These are phyloP conservation scores for Catharanthus roseus DNA, from an alignment of 257 asterid genomes.

Conservation along the genomic window DNA sequence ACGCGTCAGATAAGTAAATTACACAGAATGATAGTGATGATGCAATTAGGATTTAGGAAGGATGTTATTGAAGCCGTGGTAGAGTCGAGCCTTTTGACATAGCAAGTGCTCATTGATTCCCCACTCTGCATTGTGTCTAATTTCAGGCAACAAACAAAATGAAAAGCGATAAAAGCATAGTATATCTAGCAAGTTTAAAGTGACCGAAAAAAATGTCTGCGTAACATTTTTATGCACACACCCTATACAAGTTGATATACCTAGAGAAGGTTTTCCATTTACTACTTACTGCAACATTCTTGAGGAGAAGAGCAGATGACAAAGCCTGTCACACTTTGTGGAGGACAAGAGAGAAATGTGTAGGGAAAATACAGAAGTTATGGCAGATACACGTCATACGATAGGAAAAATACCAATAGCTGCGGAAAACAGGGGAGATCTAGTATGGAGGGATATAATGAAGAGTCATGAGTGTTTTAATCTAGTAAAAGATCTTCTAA, in stretches of 20 bases:
- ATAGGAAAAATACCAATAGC: background rate
- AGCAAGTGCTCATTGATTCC: background rate
- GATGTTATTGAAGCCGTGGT: background rate
- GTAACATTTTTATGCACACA: background rate
- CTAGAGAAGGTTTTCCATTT: background rate
- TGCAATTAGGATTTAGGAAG: background rate
- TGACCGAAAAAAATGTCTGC: background rate
- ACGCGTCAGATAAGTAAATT: background rate
- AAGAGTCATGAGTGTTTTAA: background rate
- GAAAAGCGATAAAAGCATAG: background rate
- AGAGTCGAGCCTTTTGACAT: background rate
- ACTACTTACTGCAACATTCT: background rate
- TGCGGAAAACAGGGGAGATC: background rate
- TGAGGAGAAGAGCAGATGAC: background rate
- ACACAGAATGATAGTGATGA: background rate
- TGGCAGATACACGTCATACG: too few relatives aligned
- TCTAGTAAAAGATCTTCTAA: background rate
- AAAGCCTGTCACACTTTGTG: background rate
- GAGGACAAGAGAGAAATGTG: background rate
- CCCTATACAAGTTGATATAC: background rate
- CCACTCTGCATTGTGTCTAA: background rate
- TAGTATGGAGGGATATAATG: background rate
- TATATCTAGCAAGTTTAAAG: background rate
- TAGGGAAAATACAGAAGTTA: too few relatives aligned
- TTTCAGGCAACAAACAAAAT: background rate